A percentile compares a stretch with the other conserved stretches of the same genome.
Conservation (phyloP, 441 rosid species). For the Biscutella laevigata region DNA sequence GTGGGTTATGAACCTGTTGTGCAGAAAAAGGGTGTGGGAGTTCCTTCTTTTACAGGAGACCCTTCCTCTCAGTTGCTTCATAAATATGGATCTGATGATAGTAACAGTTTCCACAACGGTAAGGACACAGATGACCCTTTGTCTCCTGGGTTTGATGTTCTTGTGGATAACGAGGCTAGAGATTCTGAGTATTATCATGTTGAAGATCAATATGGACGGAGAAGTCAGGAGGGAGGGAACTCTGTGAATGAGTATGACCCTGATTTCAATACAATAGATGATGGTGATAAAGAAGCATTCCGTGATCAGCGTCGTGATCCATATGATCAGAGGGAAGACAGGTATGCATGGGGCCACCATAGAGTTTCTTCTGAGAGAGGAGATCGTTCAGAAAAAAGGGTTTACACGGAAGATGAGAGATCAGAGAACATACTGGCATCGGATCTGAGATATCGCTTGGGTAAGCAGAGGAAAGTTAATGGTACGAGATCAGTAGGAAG, state of each 20-base stretch:
- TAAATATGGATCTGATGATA: constrained; percentile 42
- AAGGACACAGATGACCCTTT: constrained; percentile 65
- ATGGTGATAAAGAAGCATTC: constrained; percentile 37
- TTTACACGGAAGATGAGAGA: constrained; percentile 35
- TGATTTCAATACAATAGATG: constrained; percentile 42
- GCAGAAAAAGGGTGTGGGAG: constrained; percentile 27
- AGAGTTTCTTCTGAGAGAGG: constrained; percentile 48
- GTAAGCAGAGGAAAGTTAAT: constrained; percentile 54
- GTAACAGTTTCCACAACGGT: constrained; percentile 36
- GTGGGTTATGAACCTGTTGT: constrained; percentile 33
- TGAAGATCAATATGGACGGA: constrained; percentile 60
- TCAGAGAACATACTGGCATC: constrained; percentile 41
- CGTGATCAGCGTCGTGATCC: constrained; percentile 37
- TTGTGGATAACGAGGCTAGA: constrained; percentile 70
- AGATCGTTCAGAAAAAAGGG: constrained; percentile 43
- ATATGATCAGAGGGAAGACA: constrained; percentile 40
- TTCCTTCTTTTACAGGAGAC: constrained; percentile 32
- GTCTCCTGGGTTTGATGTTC: constrained; percentile 96
- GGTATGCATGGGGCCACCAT: constrained; percentile 55
- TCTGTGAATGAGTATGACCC: constrained; percentile 54
- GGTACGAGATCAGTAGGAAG: constrained; percentile 65
- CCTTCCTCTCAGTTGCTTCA: constrained; percentile 41
- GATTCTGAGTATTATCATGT: constrained; percentile 61
- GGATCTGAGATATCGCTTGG: constrained; percentile 66
- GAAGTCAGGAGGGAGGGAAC: constrained; percentile 50